Conservation (phyloP, 2,329 filamentous ascomycete species). For the Dryadomyces quercus-mongolicae region DNA sequence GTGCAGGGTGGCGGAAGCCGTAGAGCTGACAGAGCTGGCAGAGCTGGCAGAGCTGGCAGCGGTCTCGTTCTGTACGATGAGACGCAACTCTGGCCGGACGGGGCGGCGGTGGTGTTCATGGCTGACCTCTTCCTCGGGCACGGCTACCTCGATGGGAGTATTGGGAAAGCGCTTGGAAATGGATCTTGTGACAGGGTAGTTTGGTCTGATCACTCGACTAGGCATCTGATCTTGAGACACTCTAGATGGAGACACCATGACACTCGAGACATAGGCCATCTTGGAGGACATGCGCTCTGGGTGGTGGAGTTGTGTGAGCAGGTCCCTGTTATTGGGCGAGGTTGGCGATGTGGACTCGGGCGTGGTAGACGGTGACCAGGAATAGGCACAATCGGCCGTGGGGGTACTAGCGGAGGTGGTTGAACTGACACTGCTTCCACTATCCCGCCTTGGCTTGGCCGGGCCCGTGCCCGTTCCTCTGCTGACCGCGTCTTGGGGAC, state of each 20-base stretch:
- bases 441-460: constrained; percentile 3
- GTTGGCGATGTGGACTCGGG: constrained; percentile 10
- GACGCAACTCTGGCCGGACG: not conserved
- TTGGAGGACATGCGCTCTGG: not conserved
- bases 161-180: constrained; percentile 6
- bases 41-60: no score
- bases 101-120: not conserved
- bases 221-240: not conserved
- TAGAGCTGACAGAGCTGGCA: not conserved
- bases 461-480: no score
- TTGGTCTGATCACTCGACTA: not conserved
- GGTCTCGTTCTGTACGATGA: no score
- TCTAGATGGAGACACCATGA: not conserved
- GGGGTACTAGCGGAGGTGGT: constrained; percentile 2
- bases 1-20: constrained; percentile 2
- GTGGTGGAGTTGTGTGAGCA: not conserved
- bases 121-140: constrained; percentile 8
- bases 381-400: not conserved
- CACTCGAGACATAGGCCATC: not conserved
- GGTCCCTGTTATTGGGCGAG: not conserved
- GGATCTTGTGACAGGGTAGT: not conserved
- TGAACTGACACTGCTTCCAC: constrained; percentile 10
- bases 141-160: constrained; percentile 2
- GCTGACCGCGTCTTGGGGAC: not conserved
- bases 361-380: constrained; percentile 9